These are phyloP conservation scores for Boletus patriciae DNA, from an alignment of 768 basidiomycete species.

Conservation along the genomic window DNA sequence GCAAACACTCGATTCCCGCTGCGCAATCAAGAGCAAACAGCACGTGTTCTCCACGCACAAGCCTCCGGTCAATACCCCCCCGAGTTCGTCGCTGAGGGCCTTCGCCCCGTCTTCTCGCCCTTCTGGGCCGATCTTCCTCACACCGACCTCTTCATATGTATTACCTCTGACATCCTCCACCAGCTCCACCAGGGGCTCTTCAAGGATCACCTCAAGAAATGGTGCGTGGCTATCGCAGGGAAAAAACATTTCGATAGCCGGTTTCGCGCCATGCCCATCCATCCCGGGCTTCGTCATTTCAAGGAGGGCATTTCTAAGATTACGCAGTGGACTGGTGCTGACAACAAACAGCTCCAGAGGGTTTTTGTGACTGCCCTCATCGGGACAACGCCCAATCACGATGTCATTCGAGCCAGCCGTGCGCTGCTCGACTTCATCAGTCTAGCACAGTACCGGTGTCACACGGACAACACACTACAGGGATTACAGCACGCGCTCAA, in stretches of 20 bases:
- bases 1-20: neutral
- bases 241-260: neutral
- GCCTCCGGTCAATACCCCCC: neutral
- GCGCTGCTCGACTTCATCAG: neutral
- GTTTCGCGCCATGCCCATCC: neutral
- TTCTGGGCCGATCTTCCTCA: neutral
- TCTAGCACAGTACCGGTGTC: neutral
- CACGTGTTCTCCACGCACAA: neutral
- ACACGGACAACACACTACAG: no score
- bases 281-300: neutral
- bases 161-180: neutral
- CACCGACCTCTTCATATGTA: neutral
- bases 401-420: neutral
- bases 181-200: neutral
- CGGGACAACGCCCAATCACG: neutral
- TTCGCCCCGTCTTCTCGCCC: neutral
- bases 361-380: neutral
- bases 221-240: neutral
- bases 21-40: neutral
- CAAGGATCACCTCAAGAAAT: constrained; percentile 1
- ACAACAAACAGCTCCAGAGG: neutral
- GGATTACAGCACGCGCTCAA: no score
- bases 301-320: neutral
- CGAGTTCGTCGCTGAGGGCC: neutral
- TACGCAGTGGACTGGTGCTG: neutral